These are phyloP conservation scores for Tetrahymena elliotti DNA, from an alignment of 73 alveolate species.

Conservation along the genomic window DNA sequence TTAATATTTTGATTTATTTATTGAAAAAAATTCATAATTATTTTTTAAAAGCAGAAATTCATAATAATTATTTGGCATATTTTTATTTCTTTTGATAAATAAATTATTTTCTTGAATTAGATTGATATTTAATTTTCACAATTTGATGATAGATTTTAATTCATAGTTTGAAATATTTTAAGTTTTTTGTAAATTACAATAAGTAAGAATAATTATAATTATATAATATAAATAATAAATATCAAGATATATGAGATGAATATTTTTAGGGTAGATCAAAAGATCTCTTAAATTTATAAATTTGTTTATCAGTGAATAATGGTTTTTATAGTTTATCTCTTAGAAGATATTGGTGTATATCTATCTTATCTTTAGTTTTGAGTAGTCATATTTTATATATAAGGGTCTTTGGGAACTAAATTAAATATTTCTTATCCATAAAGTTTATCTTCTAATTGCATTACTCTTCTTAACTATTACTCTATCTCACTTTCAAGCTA, in stretches of 20 bases:
- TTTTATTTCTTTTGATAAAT: no score
- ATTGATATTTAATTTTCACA: no score
- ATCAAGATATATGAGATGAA: not conserved
- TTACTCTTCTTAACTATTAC: not conserved
- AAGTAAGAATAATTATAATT: not conserved
- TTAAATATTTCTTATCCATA: not conserved
- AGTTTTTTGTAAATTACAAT: not conserved
- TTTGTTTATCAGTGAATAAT: not conserved
- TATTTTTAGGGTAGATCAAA: not conserved
- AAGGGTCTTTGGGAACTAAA: not conserved
- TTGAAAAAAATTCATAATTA: no score
- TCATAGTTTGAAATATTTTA: not conserved
- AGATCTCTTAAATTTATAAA: not conserved
- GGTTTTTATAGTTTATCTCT: not conserved
- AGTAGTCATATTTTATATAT: not conserved
- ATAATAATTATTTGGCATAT: no score
- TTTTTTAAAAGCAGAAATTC: no score
- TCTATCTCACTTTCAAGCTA: not conserved
- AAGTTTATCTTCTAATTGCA: not conserved
- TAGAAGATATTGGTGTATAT: not conserved
- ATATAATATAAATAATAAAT: not conserved
- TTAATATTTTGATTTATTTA: no score
- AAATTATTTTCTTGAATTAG: no score
- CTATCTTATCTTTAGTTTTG: not conserved
- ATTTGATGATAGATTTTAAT: no score